Percentiles rank a stretch among this genome's conserved stretches.
Evolutionary conservation across 129 eudicot genomes (phyloP).

Genomic region (Flaveria bidentis): DNA sequence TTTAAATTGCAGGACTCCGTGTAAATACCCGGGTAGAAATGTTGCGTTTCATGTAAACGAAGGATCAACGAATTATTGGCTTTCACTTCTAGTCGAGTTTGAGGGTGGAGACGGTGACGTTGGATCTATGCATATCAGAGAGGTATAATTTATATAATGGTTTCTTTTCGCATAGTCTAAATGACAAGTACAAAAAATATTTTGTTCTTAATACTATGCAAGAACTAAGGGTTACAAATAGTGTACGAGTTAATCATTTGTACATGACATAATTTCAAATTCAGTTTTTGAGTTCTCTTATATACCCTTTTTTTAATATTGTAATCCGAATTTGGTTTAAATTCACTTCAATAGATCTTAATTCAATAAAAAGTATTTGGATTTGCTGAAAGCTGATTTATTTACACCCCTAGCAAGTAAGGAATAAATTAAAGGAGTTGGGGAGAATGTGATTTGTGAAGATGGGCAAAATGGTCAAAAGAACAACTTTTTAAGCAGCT

Average conservation of each 20-base stretch:
- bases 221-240: too few species aligned
- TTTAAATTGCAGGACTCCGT: slow-evolving; percentile 62
- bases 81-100: slow-evolving; percentile 81
- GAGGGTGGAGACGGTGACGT: slow-evolving; percentile 97
- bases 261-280: too few species aligned
- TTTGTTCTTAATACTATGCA: too few species aligned
- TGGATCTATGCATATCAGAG: slow-evolving; percentile 92
- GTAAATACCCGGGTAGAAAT: slow-evolving; percentile 81
- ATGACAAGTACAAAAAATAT: too few species aligned
- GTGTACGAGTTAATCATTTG: too few species aligned
- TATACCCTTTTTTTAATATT: too few species aligned
- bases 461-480: slow-evolving; percentile 39
- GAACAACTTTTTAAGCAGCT: slow-evolving; percentile 31
- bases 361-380: too few species aligned
- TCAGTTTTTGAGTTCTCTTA: too few species aligned
- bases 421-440: neutral
- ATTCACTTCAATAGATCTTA: too few species aligned
- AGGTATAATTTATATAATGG: slow-evolving; percentile 44
- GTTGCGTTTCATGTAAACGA: slow-evolving; percentile 86
- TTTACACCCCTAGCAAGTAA: neutral
- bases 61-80: slow-evolving; percentile 93
- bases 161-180: neutral
- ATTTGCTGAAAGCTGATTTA: neutral
- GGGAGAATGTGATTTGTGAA: slow-evolving; percentile 27
- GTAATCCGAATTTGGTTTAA: too few species aligned